Base-by-base conservation (phyloP, 1,139 yeast species). In the Spencermartinsiella ligniputridi region DNA sequence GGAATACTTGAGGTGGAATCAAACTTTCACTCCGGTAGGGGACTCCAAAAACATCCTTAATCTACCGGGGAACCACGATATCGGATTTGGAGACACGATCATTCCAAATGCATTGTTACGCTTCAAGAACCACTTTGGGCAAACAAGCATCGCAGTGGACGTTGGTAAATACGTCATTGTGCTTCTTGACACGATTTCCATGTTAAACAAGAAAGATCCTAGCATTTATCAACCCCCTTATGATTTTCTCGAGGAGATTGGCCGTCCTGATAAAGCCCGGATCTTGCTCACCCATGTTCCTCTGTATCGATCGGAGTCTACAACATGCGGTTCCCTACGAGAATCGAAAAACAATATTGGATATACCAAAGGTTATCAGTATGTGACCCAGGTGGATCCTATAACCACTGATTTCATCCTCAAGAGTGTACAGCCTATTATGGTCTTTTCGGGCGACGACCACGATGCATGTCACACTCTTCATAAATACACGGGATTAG, bases 41-140 rank as follows among this genome's bases (percentile, higher is more conserved):
- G 66, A 58, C 46, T 71, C 78, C 42, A 63, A 71, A 24, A 77
- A 79, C 2, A 46, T 61, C 20, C 68, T 78, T 52, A 71, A 75
- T 56, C 65, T 92, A 11, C 96, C 97, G 0, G 98, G 98, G 2
- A 92, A 92, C 59, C 98, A 92, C 62, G 98, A 92, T 62, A 87
- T 92, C 53, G 98, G 98, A 0, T 90, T 84, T 62, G 95, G 95
- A 29, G 76, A 80, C 46, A 78, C 81, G 1, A 72, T 78, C 5
- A 70, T 76, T 11, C 76, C 75, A 21, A 64, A 70, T 2, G 76
- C 81, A 22, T 63, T 75, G 40, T 67, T 78, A 24, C 70, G 97
- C 52, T 92, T 90, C 64, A 67, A 75, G 18, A 69, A 81, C 2
- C 76, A 73, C 58, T 90, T 88, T 62, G 98, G 98, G 2, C 80